These are phyloP conservation scores for Tetradesmus obliquus DNA, from an alignment of 139 green algal genomes.

Conservation along the genomic window DNA sequence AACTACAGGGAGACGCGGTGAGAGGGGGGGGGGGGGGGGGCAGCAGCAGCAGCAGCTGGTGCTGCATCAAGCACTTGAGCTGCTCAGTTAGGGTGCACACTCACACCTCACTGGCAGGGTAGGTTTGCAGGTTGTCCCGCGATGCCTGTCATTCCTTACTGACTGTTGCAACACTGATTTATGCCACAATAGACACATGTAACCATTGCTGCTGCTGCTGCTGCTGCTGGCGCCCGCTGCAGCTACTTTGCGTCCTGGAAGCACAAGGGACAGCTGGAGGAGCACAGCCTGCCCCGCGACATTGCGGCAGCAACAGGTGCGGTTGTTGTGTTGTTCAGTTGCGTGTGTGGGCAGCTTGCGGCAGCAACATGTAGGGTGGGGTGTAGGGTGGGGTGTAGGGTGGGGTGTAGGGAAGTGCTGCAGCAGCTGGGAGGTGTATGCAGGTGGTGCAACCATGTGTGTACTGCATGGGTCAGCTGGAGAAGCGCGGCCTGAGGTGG, in stretches of 20 bases:
- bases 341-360: no score
- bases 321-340: no score
- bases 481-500: no score
- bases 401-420: not conserved
- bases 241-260: constrained; percentile 94
- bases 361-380: no score
- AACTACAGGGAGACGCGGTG: constrained; percentile 94
- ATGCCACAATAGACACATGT: no score
- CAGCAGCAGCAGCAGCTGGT: not conserved
- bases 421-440: not conserved
- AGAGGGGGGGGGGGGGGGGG: not conserved
- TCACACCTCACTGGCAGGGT: no score
- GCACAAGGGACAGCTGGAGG: constrained; percentile 72
- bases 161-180: no score
- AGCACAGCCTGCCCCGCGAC: constrained; percentile 73
- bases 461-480: no score
- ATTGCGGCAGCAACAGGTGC: constrained; percentile 51
- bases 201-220: not conserved
- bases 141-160: no score
- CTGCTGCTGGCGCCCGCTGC: not conserved
- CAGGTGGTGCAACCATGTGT: no score
- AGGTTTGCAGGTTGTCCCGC: no score
- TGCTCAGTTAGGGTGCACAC: not conserved
- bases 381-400: no score
- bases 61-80: not conserved